These are phyloP conservation scores for Fusarium compactum DNA, from an alignment of 2,329 filamentous ascomycete genomes.

Conservation along the genomic window DNA sequence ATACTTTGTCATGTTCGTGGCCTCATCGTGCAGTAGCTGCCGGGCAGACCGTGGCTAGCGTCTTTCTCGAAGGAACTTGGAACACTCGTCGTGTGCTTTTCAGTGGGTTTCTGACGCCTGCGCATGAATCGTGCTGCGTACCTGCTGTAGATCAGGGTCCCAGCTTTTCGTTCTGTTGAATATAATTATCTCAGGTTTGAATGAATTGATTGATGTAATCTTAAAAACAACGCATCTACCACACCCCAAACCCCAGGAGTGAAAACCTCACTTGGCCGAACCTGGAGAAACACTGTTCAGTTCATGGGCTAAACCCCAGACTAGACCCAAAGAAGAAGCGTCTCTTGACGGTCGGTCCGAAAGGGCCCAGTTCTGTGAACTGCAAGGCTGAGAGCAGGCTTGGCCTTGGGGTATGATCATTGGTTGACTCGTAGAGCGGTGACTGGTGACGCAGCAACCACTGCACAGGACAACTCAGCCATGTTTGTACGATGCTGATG, in stretches of 20 bases:
- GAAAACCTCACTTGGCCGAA: constrained; percentile 25
- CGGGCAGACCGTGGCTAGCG: constrained; percentile 43
- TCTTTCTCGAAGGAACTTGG: constrained; percentile 44
- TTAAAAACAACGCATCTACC: constrained; percentile 19
- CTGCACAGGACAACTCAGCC: not conserved
- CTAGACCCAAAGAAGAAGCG: constrained; percentile 37
- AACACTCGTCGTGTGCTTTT: constrained; percentile 37
- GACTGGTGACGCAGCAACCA: constrained; percentile 7
- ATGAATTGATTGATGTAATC: constrained; percentile 23
- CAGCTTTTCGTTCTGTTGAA: not conserved
- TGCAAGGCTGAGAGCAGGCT: constrained; percentile 40
- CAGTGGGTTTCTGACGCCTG: constrained; percentile 18
- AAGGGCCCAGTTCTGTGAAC: constrained; percentile 38
- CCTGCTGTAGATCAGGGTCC: constrained; percentile 10
- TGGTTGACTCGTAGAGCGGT: not conserved
- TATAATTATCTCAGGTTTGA: not conserved
- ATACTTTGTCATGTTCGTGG: constrained; percentile 31
- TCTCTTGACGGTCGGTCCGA: constrained; percentile 43
- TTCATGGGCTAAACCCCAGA: constrained; percentile 23
- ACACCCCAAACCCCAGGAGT: constrained; percentile 4
- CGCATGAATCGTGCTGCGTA: constrained; percentile 32
- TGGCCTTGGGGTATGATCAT: not conserved
- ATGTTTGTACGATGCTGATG: not conserved
- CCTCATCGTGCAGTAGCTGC: constrained; percentile 48
- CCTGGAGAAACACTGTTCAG: constrained; percentile 43